These are phyloP conservation scores for Wolfiporia cocos DNA, from an alignment of 1,284 basidiomycete species.

Conservation along the genomic window DNA sequence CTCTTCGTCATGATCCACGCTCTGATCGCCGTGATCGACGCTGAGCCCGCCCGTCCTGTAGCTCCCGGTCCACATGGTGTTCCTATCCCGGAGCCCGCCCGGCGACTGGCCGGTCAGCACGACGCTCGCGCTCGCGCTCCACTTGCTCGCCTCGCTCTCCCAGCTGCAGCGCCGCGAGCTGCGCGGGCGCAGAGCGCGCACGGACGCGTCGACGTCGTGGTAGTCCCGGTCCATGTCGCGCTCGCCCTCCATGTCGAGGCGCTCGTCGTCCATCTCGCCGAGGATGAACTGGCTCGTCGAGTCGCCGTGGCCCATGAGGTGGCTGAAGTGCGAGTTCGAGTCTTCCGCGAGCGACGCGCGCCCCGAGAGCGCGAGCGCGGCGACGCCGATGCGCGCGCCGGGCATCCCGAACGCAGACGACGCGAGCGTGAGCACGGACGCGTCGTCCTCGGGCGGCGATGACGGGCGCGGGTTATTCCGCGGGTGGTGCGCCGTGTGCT, in stretches of 20 bases:
- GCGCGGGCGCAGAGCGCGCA: constrained; percentile 71
- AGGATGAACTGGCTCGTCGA: constrained; percentile 61
- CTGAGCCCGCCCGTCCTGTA: constrained; percentile 47
- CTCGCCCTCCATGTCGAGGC: constrained; percentile 29
- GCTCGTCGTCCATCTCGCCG: constrained; percentile 41
- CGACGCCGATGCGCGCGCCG: constrained; percentile 33
- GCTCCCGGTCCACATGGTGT: constrained; percentile 53
- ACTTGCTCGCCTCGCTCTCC: constrained; percentile 78
- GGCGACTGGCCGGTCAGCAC: constrained; percentile 9
- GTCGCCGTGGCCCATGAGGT: constrained; percentile 43
- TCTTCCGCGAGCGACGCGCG: constrained; percentile 43
- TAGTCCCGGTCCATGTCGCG: constrained; percentile 30
- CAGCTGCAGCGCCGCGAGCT: constrained; percentile 79
- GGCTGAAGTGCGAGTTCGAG: constrained; percentile 60
- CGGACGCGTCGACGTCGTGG: constrained; percentile 70
- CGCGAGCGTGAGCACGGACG: constrained; percentile 87
- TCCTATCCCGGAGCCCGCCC: constrained; percentile 32
- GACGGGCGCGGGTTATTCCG: constrained; percentile 92
- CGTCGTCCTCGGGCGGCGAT: constrained; percentile 87
- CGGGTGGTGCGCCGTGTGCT: constrained; percentile 88
- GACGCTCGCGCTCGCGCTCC: constrained; percentile 62
- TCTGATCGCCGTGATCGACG: constrained; percentile 24
- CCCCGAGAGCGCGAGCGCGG: constrained; percentile 19
- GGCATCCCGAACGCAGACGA: constrained; percentile 84
- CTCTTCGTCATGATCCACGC: constrained; percentile 16